phyloP scores from a whole-genome alignment of 352 stramenopile species.

The Ophiocytium majus region DNA sequence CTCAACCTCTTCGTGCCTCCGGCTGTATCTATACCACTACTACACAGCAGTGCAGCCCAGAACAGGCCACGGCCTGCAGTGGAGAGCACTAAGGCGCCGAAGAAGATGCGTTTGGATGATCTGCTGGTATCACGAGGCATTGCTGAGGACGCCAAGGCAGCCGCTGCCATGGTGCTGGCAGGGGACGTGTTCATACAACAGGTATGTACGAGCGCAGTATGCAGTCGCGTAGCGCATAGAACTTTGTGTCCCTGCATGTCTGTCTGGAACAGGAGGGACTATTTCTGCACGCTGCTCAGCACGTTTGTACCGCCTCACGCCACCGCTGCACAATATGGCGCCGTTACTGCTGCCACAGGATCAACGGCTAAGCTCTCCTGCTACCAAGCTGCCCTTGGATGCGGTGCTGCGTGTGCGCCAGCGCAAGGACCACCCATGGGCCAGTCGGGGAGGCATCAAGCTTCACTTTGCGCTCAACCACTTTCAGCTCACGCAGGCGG shows the following conservation, averaged over 20 bases:
- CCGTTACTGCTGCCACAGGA: slow-evolving; percentile 8
- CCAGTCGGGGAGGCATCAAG: slow-evolving; percentile 14
- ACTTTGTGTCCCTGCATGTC: too few species aligned
- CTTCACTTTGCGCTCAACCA: neutral
- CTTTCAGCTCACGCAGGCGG: neutral
- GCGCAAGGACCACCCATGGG: slow-evolving; percentile 16
- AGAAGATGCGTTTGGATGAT: neutral
- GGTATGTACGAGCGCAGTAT: too few species aligned
- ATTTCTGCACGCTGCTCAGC: neutral
- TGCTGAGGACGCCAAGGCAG: neutral
- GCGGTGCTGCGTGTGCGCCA: slow-evolving; percentile 2
- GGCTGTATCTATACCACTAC: too few species aligned
- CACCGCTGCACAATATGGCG: neutral
- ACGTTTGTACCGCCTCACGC: neutral
- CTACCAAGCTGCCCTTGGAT: slow-evolving; percentile 14
- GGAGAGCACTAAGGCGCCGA: neutral
- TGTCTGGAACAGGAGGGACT: neutral
- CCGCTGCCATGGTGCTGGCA: neutral
- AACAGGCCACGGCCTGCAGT: too few species aligned
- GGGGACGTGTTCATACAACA: slow-evolving; percentile 15
- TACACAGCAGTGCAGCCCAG: too few species aligned
- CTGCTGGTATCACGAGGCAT: slow-evolving; percentile 12
- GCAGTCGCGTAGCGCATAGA: too few species aligned
- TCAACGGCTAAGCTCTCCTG: neutral
- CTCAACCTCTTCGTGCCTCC: too few species aligned